A percentile compares a stretch with the other conserved stretches of the same genome.
These are phyloP conservation scores for Starmerella kuoi DNA, from an alignment of 805 yeast species.

Conservation along the genomic window DNA sequence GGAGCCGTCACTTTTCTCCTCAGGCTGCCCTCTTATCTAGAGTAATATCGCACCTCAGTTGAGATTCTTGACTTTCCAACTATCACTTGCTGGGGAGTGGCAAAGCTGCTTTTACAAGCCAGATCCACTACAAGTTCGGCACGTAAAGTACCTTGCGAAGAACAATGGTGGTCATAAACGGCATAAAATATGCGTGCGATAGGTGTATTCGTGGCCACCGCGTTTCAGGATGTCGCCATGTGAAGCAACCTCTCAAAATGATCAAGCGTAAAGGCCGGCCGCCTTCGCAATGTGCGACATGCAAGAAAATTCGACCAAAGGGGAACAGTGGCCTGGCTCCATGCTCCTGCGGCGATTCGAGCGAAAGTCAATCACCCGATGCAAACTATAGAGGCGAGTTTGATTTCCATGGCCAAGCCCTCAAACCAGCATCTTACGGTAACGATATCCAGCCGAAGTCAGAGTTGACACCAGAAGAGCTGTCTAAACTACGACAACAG, in stretches of 20 bases:
- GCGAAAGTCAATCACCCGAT: no score
- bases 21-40: no score
- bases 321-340: background rate
- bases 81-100: no score
- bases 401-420: background rate
- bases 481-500: background rate
- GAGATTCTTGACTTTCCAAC: no score
- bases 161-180: constrained; percentile 79
- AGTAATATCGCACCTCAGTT: no score
- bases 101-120: no score
- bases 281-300: constrained; percentile 64
- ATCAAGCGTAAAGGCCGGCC: constrained; percentile 97
- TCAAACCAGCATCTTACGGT: background rate
- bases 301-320: background rate
- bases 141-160: no score
- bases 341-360: background rate
- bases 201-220: constrained; percentile 94
- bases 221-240: constrained; percentile 85
- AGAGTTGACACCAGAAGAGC: constrained; percentile 2
- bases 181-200: constrained; percentile 91
- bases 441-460: constrained; percentile 2
- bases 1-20: no score
- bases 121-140: no score
- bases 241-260: constrained; percentile 80
- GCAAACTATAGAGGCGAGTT: no score